phyloP scores from a whole-genome alignment of 305 asterid genomes.

The Striga hermonthica region DNA sequence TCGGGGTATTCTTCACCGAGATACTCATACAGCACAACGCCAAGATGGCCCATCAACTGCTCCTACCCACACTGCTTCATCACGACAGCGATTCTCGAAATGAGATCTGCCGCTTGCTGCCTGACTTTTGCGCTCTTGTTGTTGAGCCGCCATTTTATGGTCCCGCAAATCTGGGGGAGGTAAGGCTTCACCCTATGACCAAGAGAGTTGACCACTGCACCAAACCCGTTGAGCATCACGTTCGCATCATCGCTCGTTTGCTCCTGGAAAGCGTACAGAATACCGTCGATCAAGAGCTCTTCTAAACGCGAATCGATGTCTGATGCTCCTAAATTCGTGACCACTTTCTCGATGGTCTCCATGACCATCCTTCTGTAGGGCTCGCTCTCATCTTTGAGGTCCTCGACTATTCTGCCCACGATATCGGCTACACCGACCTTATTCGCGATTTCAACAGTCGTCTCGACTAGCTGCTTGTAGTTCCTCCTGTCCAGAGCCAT shows the following conservation, averaged over 20 bases:
- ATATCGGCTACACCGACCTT: conserved; percentile 96
- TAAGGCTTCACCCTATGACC: conserved; percentile 86
- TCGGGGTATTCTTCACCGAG: conserved; percentile 95
- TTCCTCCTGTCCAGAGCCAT: conserved; percentile 97
- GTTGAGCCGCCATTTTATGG: conserved; percentile 89
- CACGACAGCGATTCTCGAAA: conserved; percentile 91
- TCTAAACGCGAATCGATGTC: conserved; percentile 88
- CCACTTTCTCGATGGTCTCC: conserved; percentile 99
- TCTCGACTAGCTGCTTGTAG: conserved; percentile 90
- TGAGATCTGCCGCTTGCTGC: conserved; percentile 92
- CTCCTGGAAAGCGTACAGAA: conserved; percentile 93
- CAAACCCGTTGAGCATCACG: conserved; percentile 95
- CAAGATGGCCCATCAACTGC: conserved; percentile 94
- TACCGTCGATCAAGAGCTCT: conserved; percentile 93
- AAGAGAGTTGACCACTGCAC: conserved; percentile 93
- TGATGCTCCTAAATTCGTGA: conserved; percentile 80
- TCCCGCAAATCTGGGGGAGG: conserved; percentile 95
- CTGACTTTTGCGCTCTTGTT: conserved; percentile 94
- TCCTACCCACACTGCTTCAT: conserved; percentile 97
- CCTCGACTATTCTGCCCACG: conserved; percentile 91
- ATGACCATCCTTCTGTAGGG: conserved; percentile 97
- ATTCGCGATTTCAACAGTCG: conserved; percentile 94
- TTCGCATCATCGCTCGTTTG: conserved; percentile 97
- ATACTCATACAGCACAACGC: conserved; percentile 85
- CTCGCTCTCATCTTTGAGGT: conserved; percentile 91